These are phyloP conservation scores for Glycine tomentella DNA, from an alignment of 306 rosid genomes.

Conservation along the genomic window DNA sequence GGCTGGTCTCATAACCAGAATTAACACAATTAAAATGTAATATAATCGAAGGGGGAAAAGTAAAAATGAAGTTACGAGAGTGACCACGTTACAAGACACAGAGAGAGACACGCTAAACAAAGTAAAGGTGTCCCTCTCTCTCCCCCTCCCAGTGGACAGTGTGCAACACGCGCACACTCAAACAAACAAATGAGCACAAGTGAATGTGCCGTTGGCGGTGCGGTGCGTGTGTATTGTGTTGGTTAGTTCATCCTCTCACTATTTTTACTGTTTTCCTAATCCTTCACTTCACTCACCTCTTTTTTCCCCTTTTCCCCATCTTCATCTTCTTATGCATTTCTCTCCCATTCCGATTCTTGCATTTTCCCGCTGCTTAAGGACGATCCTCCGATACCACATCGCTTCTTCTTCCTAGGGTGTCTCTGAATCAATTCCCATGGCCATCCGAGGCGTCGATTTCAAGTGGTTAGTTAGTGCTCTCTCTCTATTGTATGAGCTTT, in stretches of 20 bases:
- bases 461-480: conserved; percentile 67
- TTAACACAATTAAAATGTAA: too few relatives aligned
- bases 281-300: not conserved
- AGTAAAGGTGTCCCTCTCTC: not conserved
- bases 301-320: not conserved
- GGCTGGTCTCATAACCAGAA: too few relatives aligned
- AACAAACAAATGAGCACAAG: not conserved
- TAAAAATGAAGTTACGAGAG: not conserved
- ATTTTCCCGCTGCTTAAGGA: conserved; percentile 31
- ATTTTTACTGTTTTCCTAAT: conserved; percentile 1
- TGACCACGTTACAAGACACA: not conserved
- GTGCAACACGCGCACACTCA: conserved; percentile 32
- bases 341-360: conserved; percentile 43
- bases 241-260: conserved; percentile 29
- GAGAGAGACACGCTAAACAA: not conserved
- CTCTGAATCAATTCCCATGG: conserved; percentile 60
- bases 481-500: not conserved
- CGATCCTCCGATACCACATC: conserved; percentile 23
- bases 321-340: not conserved
- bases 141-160: not conserved
- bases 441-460: conserved; percentile 93
- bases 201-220: conserved; percentile 41
- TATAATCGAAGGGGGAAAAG: not conserved
- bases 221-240: not conserved
- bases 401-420: conserved; percentile 53